phyloP scores from a whole-genome alignment of 2,329 filamentous ascomycete genomes.

The Venturia carpophila region DNA sequence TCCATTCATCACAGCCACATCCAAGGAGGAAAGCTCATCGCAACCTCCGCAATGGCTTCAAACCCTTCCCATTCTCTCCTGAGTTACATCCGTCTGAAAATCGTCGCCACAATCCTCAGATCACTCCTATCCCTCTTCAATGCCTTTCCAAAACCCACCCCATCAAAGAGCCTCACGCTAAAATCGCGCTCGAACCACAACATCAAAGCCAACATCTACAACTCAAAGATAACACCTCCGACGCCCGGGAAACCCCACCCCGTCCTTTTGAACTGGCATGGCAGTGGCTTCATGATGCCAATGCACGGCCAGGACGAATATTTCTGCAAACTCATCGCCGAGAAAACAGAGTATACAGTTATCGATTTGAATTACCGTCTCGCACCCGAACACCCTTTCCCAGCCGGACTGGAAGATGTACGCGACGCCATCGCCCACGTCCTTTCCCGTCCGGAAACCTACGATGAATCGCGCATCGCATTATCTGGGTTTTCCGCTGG shows the following conservation, averaged over 20 bases:
- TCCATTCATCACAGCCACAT: background rate
- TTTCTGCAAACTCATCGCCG: constrained; percentile 32
- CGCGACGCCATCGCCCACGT: constrained; percentile 21
- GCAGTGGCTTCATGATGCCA: constrained; percentile 29
- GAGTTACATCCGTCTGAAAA: constrained; percentile 23
- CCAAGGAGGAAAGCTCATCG: background rate
- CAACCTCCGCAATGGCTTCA: background rate
- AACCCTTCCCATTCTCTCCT: constrained; percentile 8
- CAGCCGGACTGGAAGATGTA: constrained; percentile 2
- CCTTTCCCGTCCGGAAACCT: constrained; percentile 26
- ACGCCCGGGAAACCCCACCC: constrained; percentile 20
- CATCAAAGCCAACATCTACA: constrained; percentile 23
- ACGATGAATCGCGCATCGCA: constrained; percentile 27
- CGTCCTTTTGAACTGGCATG: constrained; percentile 31
- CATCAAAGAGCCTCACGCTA: constrained; percentile 7
- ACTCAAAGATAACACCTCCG: background rate
- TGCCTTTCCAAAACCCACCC: background rate
- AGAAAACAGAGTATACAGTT: constrained; percentile 21
- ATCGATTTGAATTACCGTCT: constrained; percentile 13
- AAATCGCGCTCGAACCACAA: constrained; percentile 23
- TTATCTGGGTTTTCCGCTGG: constrained; percentile 38
- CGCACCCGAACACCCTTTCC: constrained; percentile 13
- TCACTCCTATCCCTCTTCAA: background rate
- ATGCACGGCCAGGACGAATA: constrained; percentile 35
- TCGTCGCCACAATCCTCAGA: constrained; percentile 20